phyloP scores from a whole-genome alignment of 768 basidiomycete species.

The Tylopilus balloui region DNA sequence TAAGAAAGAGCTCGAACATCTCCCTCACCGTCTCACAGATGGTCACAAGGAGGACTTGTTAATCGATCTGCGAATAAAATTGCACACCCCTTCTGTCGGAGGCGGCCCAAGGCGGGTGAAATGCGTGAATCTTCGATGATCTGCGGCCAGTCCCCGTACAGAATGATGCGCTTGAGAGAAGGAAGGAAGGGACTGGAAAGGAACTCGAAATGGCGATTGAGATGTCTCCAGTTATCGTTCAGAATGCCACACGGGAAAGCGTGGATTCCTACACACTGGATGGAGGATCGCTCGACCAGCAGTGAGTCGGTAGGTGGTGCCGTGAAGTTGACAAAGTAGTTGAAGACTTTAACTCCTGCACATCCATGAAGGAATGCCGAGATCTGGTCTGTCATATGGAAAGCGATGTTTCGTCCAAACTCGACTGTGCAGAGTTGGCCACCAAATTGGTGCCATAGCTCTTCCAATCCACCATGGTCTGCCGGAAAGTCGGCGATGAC shows the following conservation, averaged over 20 bases:
- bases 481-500: conserved; percentile 49
- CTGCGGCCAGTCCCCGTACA: conserved; percentile 53
- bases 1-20: not conserved
- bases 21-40: conserved; percentile 15
- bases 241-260: conserved; percentile 43
- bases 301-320: conserved; percentile 14
- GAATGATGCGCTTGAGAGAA: conserved; percentile 39
- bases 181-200: conserved; percentile 42
- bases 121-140: conserved; percentile 39
- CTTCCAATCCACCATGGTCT: conserved; percentile 35
- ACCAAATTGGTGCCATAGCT: conserved; percentile 49
- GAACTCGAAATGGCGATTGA: conserved; percentile 42
- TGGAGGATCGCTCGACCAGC: conserved; percentile 27
- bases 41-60: conserved; percentile 15
- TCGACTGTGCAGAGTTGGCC: conserved; percentile 50
- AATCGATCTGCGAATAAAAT: conserved; percentile 21
- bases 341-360: conserved; percentile 44
- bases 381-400: conserved; percentile 47
- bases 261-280: conserved; percentile 50
- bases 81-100: conserved; percentile 33
- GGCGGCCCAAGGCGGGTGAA: conserved; percentile 24
- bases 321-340: conserved; percentile 55
- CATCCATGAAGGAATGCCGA: conserved; percentile 44
- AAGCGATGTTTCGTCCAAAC: conserved; percentile 53
- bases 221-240: conserved; percentile 30